Percentiles rank a stretch among this genome's conserved stretches.
Evolutionary conservation across 2,329 filamentous ascomycete species (phyloP).

Genomic region (Pseudocercospora macadamiae): DNA sequence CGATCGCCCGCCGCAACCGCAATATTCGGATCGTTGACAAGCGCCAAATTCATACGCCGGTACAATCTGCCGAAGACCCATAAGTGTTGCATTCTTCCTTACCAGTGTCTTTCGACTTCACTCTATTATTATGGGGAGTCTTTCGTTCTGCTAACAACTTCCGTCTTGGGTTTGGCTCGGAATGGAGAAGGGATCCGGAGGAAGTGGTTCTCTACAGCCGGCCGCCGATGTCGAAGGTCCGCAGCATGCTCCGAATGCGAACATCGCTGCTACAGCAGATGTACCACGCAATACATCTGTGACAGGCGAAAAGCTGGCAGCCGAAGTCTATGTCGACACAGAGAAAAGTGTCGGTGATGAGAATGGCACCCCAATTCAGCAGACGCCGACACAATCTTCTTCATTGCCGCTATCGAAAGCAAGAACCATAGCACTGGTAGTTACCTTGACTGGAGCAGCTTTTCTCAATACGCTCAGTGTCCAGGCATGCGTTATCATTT

Average conservation of each 20-base stretch:
- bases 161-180: not conserved
- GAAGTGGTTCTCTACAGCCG: conserved; percentile 3
- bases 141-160: not conserved
- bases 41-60: not conserved
- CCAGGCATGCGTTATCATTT: conserved; percentile 40
- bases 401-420: conserved; percentile 31
- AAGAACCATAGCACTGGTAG: conserved; percentile 34
- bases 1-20: no score
- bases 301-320: not conserved
- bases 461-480: conserved; percentile 39
- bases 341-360: not conserved
- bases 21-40: not conserved
- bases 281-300: not conserved
- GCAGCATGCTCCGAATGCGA: not conserved
- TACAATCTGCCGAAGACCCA: not conserved
- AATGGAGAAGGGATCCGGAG: not conserved
- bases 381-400: conserved; percentile 18
- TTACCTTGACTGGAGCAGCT: conserved; percentile 36
- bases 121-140: not conserved
- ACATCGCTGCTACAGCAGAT: not conserved
- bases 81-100: conserved; percentile 7
- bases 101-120: not conserved
- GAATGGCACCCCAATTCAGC: conserved; percentile 7
- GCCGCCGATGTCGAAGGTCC: conserved; percentile 7
- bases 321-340: not conserved